Evolutionary conservation across 2,329 filamentous ascomycete genomes (phyloP), one percentile per base, ranked within the genome.

Genomic region (Diaporthe nobilis): DNA sequence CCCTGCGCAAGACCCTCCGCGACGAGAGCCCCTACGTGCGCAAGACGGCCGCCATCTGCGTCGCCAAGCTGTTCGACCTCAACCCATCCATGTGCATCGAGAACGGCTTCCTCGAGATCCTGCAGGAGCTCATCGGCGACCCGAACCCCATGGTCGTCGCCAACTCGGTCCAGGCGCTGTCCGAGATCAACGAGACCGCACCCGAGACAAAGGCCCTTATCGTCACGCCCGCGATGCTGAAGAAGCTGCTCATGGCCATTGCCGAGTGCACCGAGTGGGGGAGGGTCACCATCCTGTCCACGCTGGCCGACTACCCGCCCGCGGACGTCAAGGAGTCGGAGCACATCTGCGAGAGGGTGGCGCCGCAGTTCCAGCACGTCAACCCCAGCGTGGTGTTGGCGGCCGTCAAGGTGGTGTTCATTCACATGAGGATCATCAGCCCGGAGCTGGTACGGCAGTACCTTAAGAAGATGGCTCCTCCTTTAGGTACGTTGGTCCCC

Each of bases 241-340:
- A 98, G 88, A 99, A 98, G 87, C 92, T 99, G 85, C 88, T 99
- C 63, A 94, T 98, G 92, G 97, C 97, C 0, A 87, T 99, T 80
- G 98, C 98, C 82, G 97, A 99, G 84, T 99, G 97, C 83, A 99
- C 97, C 0, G 97, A 99, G 87, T 99, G 97, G 97, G 97, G 97
- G 22, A 89, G 97, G 79, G 96, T 99, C 44, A 98, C 96, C 0
- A 97, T 99, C 75, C 87, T 99, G 78, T 94, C 94, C 15, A 98
- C 95, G 0, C 85, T 99, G 78, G 95, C 97, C 57, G 93, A 98
- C 81, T 98, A 98, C 85, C 92, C 92, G 79, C 92, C 96, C 0
- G 83, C 88, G n/a, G 96, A 98, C 83, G 89, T 95, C 77, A 98
- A 98, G 86, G 97, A 99, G 86, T 94, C 96, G 73, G 97, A 99